Evolutionary conservation across 2,329 filamentous ascomycete genomes (phyloP).

Genomic region (Periconia sp.): DNA sequence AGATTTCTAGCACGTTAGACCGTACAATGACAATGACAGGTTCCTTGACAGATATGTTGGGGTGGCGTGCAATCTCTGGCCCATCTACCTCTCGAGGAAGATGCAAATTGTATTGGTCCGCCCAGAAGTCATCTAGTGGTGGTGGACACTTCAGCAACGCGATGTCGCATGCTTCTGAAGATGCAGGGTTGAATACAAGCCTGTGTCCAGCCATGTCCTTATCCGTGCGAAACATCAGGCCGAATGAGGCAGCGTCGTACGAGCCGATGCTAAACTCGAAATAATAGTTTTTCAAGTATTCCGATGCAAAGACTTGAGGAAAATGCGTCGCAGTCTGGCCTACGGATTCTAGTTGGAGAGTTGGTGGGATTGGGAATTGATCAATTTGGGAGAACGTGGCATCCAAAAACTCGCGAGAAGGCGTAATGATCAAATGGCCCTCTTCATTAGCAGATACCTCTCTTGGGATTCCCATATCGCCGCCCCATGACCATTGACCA

Average conservation of each 20-base stretch:
- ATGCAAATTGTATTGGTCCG: slow-evolving; percentile 44
- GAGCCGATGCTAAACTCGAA: slow-evolving; percentile 1
- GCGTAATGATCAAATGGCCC: slow-evolving; percentile 31
- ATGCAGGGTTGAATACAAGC: slow-evolving; percentile 7
- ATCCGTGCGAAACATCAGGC: slow-evolving; percentile 11
- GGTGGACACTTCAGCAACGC: slow-evolving; percentile 38
- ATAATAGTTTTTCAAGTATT: background rate
- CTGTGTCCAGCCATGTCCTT: slow-evolving; percentile 14
- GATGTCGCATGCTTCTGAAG: slow-evolving; percentile 18
- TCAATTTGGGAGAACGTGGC: background rate
- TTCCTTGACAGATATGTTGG: slow-evolving; percentile 7
- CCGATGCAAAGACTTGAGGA: background rate
- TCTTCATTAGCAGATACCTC: slow-evolving; percentile 35
- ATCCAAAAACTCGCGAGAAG: slow-evolving; percentile 6
- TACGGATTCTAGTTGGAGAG: background rate
- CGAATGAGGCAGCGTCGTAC: slow-evolving; percentile 10
- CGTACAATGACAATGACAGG: slow-evolving; percentile 1
- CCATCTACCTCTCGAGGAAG: slow-evolving; percentile 42
- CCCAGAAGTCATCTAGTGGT: slow-evolving; percentile 49
- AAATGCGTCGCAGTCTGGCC: background rate
- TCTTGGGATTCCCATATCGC: slow-evolving; percentile 42
- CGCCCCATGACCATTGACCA: slow-evolving; percentile 48
- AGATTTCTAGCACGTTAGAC: slow-evolving; percentile 11
- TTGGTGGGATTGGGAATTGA: background rate
- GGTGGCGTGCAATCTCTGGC: slow-evolving; percentile 44